These are phyloP conservation scores for Podospora conica DNA, from an alignment of 495 filamentous ascomycete species.

Conservation along the genomic window DNA sequence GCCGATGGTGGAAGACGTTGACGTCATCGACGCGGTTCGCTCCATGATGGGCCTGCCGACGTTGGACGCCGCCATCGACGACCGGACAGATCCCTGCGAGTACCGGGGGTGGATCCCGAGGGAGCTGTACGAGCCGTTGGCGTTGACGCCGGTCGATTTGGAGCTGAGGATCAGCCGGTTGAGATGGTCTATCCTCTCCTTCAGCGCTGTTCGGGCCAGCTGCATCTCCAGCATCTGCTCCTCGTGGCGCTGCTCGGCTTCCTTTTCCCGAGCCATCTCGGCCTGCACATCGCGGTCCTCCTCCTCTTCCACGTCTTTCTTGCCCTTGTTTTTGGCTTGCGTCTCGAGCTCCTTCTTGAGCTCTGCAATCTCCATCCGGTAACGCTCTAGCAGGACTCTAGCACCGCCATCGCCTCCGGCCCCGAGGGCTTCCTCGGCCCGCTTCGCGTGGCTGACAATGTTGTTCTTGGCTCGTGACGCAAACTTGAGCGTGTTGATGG, in stretches of 20 bases:
- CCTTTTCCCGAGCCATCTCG: slow-evolving; percentile 68
- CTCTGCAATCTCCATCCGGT: slow-evolving; percentile 87
- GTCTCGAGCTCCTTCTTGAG: slow-evolving; percentile 74
- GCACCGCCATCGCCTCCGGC: slow-evolving; percentile 72
- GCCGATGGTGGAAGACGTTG: slow-evolving; percentile 52
- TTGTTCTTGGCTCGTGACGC: slow-evolving; percentile 95
- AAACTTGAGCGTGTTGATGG: slow-evolving; percentile 93
- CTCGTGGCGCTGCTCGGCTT: slow-evolving; percentile 79
- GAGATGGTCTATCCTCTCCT: slow-evolving; percentile 95
- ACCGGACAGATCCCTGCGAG: slow-evolving; percentile 56
- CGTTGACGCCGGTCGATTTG: slow-evolving; percentile 90
- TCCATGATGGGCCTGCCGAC: slow-evolving; percentile 51
- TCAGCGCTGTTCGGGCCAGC: slow-evolving; percentile 86
- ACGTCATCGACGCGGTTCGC: slow-evolving; percentile 61
- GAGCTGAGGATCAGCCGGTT: slow-evolving; percentile 93
- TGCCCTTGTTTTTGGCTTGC: slow-evolving; percentile 54
- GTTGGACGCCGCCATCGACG: slow-evolving; percentile 67
- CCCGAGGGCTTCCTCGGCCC: slow-evolving; percentile 81
- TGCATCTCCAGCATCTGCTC: slow-evolving; percentile 99
- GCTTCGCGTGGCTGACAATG: slow-evolving; percentile 95
- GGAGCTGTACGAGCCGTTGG: slow-evolving; percentile 62
- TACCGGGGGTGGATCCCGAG: slow-evolving; percentile 62
- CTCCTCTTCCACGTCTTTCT: slow-evolving; percentile 61
- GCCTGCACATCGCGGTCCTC: slow-evolving; percentile 53
- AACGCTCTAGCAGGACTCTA: slow-evolving; percentile 82